Base-by-base conservation (phyloP, 2,329 filamentous ascomycete species). In the Leptographium galeiforme region DNA sequence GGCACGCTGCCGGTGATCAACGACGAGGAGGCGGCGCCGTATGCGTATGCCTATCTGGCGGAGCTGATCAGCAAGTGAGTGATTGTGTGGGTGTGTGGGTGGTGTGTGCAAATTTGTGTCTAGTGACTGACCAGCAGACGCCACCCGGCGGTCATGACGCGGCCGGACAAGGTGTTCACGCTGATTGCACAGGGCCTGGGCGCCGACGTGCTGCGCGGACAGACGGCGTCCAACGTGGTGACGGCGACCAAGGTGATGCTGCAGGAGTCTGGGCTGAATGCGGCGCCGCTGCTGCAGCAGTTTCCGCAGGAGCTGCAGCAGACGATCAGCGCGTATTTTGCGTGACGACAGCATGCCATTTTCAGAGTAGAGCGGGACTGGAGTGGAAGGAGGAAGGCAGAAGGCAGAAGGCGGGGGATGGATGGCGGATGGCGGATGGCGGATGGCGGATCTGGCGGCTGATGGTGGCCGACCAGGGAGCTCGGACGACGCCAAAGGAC, bases 11-110 rank as follows among this genome's bases (percentile, higher is more conserved):
- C 93, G 0, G 85, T 98, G 51, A 83, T 84, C 16, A 96, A 95
- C 63, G 93, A 98, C 60, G 93, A 98, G 67, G 93, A 98, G 71
- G 93, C 93, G 5, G 93, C 93, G 19, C 93, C 93, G 14, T 97
- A 94, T 67, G 90, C 90, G 1, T 98, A 98, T 66, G 84, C 84
- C 46, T 98, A 95, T 71, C 74, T 98, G 55, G 84, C 87, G 13
- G 85, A 95, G 66, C 71, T 98, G 58, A 96, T 97, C 66, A 86
- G 94, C 61, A 86, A 94, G 93, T 96, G 81, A 79, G 89, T 84
- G n/a, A n/a, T n/a, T n/a, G n/a, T n/a, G n/a, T n/a, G n/a, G n/a
- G n/a, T n/a, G n/a, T n/a, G n/a, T n/a, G n/a, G n/a, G n/a, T n/a
- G n/a, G n/a, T n/a, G n/a, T n/a, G n/a, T n/a, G n/a, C n/a, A n/a